Evolutionary conservation across 1,284 basidiomycete genomes (phyloP), one percentile per base, ranked within the genome.

Genomic region (Ceratobasidium sp.): DNA sequence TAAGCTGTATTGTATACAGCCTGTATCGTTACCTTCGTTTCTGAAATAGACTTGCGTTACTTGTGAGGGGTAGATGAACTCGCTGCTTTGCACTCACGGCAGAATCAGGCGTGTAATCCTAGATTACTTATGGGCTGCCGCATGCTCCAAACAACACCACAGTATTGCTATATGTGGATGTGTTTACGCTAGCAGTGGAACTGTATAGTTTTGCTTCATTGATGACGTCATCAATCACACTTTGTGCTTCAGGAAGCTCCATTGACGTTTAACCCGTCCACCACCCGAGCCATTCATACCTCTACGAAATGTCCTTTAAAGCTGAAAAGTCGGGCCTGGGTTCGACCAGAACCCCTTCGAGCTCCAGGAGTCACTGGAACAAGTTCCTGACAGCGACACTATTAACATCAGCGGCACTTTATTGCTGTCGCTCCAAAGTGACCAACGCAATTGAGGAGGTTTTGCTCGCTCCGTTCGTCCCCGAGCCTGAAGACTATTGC

Each of bases 401-500:
- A 7, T 47, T 73, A 13, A 63, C 69, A 10, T 60, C 69, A 10
- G 69, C 69, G 3, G 69, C 69, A 28, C 45, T 73, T 1, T 73
- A 73, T 28, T 73, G 69, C 45, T 73, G 28, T 26, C 56, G 58
- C 42, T n/a, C 11, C 45, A 73, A 49, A 51, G 45, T 73, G 15
- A 33, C 33, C 56, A 51, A 53, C 23, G 45, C 33, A 31, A 35
- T 73, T 28, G 69, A 49, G 45, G 56, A 60, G 15, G 39, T 60
- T 26, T 17, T 60, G n/a, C 33, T 73, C 17, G 17, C 31, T 20
- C 67, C 67, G 17, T 69, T 69, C 4, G 54, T 28, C 20, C 69
- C 69, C 26, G n/a, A 73, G 33, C 56, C 69, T 11, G n/a, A 61
- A 23, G 69, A 73, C 17, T 73, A 61, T 31, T 73, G 69, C 58